A percentile compares a stretch with the other conserved stretches of the same genome.
These are phyloP conservation scores for Vigna mungo DNA, from an alignment of 306 rosid species.

Conservation along the genomic window DNA sequence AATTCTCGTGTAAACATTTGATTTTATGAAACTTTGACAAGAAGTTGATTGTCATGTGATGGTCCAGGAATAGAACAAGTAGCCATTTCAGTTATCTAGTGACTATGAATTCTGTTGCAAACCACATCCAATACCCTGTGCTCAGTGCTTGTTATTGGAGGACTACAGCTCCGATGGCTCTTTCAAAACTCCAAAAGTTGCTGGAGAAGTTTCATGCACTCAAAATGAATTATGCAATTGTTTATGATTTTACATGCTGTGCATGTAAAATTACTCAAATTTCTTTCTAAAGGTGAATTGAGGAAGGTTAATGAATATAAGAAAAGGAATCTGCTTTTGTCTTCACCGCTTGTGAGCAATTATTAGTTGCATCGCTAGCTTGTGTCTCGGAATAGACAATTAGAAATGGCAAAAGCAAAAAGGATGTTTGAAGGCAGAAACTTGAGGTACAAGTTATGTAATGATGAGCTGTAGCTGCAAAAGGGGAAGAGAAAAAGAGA, in stretches of 20 bases:
- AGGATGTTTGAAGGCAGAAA: neutral
- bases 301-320: neutral
- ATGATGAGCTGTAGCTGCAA: neutral
- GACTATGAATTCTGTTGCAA: conserved; percentile 1
- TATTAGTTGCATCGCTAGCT: neutral
- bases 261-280: neutral
- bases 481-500: neutral
- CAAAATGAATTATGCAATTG: no score
- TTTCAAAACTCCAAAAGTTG: neutral
- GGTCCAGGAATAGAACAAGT: conserved; percentile 21
- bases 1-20: conserved; percentile 52
- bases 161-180: conserved; percentile 14
- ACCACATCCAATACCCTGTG: neutral
- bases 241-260: no score
- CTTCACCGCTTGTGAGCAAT: neutral
- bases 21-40: conserved; percentile 39
- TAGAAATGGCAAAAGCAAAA: neutral
- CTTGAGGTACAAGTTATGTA: neutral
- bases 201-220: neutral
- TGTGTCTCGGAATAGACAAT: neutral
- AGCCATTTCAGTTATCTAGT: conserved; percentile 2
- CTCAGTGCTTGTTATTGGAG: neutral
- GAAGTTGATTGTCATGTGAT: conserved; percentile 35
- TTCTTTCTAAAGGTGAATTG: neutral
- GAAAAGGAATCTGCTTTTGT: neutral